Evolutionary conservation across 441 rosid species (phyloP).

Genomic region (Populus trichocarpa): DNA sequence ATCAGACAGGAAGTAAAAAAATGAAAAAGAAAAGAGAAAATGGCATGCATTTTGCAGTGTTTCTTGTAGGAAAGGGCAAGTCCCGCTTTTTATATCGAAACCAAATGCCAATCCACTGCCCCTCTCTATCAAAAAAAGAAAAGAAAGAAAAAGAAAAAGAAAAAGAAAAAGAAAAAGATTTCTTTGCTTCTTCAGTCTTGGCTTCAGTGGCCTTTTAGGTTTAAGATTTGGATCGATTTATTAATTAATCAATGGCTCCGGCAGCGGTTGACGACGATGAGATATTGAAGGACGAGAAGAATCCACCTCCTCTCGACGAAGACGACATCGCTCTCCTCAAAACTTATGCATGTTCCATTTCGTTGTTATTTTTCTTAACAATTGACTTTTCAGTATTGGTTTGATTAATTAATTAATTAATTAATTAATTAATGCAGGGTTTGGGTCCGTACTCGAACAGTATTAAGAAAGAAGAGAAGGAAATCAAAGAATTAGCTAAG

Average conservation of each 20-base stretch:
- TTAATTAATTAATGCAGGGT: slow-evolving; percentile 44
- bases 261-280: slow-evolving; percentile 49
- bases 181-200: neutral
- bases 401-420: too few relatives aligned
- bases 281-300: slow-evolving; percentile 79
- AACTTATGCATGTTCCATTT: slow-evolving; percentile 55
- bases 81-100: neutral
- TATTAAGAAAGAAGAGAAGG: slow-evolving; percentile 88
- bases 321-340: slow-evolving; percentile 95
- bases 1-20: too few relatives aligned
- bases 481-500: slow-evolving; percentile 90
- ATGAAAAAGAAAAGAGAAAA: too few relatives aligned
- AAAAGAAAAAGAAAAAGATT: neutral
- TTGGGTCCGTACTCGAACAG: slow-evolving; percentile 85
- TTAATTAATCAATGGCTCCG: slow-evolving; percentile 36
- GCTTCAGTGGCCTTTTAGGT: neutral
- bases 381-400: neutral
- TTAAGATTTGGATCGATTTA: slow-evolving; percentile 2
- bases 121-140: neutral
- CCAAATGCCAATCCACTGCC: neutral
- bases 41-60: neutral
- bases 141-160: too few relatives aligned
- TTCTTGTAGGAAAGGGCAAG: neutral
- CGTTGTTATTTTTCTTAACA: neutral
- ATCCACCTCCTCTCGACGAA: slow-evolving; percentile 87